phyloP scores from a whole-genome alignment of 176 grass and related monocot species.

The Phoenix roebelenii region DNA sequence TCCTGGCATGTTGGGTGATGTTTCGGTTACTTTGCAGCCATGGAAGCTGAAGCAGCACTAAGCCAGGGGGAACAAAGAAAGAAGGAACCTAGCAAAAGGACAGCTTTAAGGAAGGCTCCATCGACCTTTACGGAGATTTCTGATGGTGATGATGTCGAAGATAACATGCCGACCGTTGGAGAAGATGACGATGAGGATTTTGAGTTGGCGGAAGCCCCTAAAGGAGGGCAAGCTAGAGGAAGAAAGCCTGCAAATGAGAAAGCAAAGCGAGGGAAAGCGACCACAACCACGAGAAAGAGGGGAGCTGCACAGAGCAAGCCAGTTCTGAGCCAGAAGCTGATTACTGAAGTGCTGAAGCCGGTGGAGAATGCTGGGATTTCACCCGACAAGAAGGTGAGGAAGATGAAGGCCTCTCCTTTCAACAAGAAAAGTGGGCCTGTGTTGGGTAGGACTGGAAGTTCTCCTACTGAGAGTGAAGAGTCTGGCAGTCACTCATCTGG shows the following conservation, averaged over 20 bases:
- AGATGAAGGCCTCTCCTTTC: constrained; percentile 60
- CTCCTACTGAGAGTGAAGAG: constrained; percentile 20
- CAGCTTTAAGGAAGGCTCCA: constrained; percentile 21
- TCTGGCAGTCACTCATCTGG: constrained; percentile 20
- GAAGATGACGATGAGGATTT: constrained; percentile 27
- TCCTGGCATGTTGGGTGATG: neutral
- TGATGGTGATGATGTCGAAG: constrained; percentile 24
- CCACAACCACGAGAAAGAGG: constrained; percentile 23
- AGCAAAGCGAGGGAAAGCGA: neutral
- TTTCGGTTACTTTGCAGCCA: neutral
- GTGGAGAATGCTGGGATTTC: constrained; percentile 29
- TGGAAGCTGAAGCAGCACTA: constrained; percentile 15
- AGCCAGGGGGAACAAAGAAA: constrained; percentile 1
- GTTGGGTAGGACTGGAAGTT: constrained; percentile 14
- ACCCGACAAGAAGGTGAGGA: constrained; percentile 61
- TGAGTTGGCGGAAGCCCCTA: constrained; percentile 15
- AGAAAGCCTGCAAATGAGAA: constrained; percentile 31
- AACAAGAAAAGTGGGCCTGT: constrained; percentile 63
- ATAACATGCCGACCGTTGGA: neutral
- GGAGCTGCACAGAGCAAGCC: constrained; percentile 20
- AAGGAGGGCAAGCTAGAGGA: constrained; percentile 40
- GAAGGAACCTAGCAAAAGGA: constrained; percentile 40
- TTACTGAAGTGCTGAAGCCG: constrained; percentile 32
- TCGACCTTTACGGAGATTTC: constrained; percentile 22
- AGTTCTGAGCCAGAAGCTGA: constrained; percentile 19